Percentiles rank a stretch among this genome's conserved stretches.
Evolutionary conservation across 139 green algal genomes (phyloP).

Genomic region (Micractinium sp.): DNA sequence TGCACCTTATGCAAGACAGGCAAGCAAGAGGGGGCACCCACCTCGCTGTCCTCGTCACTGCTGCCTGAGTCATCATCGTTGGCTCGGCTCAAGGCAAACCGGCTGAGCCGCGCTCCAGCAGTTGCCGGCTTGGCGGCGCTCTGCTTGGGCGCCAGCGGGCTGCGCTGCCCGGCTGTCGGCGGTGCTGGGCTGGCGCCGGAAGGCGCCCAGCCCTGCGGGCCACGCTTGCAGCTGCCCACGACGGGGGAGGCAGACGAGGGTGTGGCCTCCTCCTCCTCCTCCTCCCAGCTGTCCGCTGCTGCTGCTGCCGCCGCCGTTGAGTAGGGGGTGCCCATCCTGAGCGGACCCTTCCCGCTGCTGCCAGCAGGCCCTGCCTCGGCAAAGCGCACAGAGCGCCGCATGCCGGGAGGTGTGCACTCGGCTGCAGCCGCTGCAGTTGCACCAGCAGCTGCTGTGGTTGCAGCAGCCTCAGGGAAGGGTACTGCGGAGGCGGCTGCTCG

Average conservation of each 20-base stretch:
- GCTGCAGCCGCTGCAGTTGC: background rate
- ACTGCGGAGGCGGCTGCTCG: no score
- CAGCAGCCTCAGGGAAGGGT: background rate
- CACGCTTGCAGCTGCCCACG: conserved; percentile 13
- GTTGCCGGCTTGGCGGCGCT: conserved; percentile 13
- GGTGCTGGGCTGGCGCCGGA: background rate
- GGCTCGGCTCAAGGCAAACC: no score
- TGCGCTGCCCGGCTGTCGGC: background rate
- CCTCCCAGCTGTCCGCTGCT: background rate
- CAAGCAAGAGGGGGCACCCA: background rate
- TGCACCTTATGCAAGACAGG: background rate
- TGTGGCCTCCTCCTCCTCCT: background rate
- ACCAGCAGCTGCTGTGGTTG: background rate
- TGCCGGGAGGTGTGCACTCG: conserved; percentile 10
- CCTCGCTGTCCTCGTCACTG: conserved; percentile 14
- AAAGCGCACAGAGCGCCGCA: conserved; percentile 34
- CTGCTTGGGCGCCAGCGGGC: conserved; percentile 14
- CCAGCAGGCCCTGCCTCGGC: background rate
- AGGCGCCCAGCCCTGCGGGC: background rate
- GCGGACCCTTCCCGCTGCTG: background rate
- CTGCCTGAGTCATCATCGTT: background rate
- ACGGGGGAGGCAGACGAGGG: conserved; percentile 2
- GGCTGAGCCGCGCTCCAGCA: background rate
- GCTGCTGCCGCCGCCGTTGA: background rate
- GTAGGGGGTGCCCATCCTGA: conserved; percentile 6